These are phyloP conservation scores for Coccomyxa subellipsoidea DNA, from an alignment of 163 green algal species.

Conservation along the genomic window DNA sequence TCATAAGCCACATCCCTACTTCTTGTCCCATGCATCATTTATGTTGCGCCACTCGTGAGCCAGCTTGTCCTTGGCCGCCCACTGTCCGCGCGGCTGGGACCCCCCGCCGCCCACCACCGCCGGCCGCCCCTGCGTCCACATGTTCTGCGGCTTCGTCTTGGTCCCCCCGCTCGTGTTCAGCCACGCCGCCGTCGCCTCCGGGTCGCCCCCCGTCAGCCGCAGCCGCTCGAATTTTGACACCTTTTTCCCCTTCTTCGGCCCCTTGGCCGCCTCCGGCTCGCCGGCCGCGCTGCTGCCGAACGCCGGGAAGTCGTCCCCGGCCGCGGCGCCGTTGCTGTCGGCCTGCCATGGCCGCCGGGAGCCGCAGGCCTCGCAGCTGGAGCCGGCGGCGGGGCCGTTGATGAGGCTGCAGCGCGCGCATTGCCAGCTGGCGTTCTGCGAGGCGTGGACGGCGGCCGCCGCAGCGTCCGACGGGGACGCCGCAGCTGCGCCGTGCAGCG, in stretches of 20 bases:
- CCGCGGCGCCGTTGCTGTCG: constrained; percentile 1
- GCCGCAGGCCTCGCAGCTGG: constrained; percentile 18
- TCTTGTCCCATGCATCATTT: constrained; percentile 6
- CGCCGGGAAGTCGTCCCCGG: background rate
- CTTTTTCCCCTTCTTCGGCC: constrained; percentile 23
- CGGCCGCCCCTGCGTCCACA: constrained; percentile 19
- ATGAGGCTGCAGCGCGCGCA: constrained; percentile 59
- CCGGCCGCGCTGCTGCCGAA: background rate
- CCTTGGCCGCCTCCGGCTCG: background rate
- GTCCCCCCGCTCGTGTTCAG: constrained; percentile 23
- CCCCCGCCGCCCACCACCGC: background rate
- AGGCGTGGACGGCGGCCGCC: constrained; percentile 47
- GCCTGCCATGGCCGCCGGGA: background rate
- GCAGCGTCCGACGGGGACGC: constrained; percentile 53
- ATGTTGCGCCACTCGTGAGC: background rate
- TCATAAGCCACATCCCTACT: too few species aligned
- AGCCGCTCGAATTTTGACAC: constrained; percentile 34
- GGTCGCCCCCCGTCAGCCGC: constrained; percentile 27
- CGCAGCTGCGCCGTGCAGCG: background rate
- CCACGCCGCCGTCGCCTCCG: constrained; percentile 21
- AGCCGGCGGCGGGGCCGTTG: constrained; percentile 46
- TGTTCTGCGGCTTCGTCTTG: constrained; percentile 24
- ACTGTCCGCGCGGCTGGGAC: background rate
- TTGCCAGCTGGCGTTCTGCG: constrained; percentile 47
- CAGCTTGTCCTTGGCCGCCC: background rate